Conservation (phyloP, 2,329 filamentous ascomycete species). For the Verticillium klebahnii region DNA sequence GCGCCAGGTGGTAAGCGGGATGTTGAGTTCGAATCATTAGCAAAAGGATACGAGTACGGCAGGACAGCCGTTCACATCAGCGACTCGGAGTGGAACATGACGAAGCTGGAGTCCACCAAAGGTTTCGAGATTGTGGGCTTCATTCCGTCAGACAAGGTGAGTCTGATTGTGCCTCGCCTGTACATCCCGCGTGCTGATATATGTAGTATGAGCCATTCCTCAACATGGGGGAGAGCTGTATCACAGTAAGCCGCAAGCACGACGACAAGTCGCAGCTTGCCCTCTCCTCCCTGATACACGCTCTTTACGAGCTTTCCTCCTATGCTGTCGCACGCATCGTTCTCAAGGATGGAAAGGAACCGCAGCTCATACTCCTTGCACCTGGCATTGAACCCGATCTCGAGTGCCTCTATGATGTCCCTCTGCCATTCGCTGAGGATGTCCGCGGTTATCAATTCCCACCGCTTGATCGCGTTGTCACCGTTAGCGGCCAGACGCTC, state of each 20-base stretch:
- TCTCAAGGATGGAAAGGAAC: conserved; percentile 75
- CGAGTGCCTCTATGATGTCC: conserved; percentile 84
- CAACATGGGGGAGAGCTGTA: conserved; percentile 74
- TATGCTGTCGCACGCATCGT: conserved; percentile 87
- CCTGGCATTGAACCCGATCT: conserved; percentile 74
- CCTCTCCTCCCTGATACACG: conserved; percentile 84
- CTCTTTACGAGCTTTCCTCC: conserved; percentile 76
- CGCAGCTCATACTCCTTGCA: conserved; percentile 70
- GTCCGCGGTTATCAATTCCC: conserved; percentile 88
- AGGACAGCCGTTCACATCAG: conserved; percentile 87
- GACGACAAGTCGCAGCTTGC: conserved; percentile 82
- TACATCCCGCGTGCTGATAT: background rate
- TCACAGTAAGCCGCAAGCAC: conserved; percentile 70
- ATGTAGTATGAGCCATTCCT: conserved; percentile 75
- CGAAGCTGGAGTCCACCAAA: conserved; percentile 74
- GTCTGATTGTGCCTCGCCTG: conserved; percentile 7
- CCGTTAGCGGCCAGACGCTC: conserved; percentile 75
- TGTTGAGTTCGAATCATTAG: conserved; percentile 75
- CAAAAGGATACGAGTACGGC: conserved; percentile 93
- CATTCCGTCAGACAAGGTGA: conserved; percentile 64
- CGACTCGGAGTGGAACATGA: conserved; percentile 80
- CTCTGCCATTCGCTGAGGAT: conserved; percentile 91
- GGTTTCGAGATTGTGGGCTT: conserved; percentile 84
- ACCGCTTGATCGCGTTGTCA: conserved; percentile 80
- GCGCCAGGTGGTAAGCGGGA: conserved; percentile 76